These are phyloP conservation scores for Bipolaris bicolor DNA, from an alignment of 2,329 filamentous ascomycete genomes.

Conservation along the genomic window DNA sequence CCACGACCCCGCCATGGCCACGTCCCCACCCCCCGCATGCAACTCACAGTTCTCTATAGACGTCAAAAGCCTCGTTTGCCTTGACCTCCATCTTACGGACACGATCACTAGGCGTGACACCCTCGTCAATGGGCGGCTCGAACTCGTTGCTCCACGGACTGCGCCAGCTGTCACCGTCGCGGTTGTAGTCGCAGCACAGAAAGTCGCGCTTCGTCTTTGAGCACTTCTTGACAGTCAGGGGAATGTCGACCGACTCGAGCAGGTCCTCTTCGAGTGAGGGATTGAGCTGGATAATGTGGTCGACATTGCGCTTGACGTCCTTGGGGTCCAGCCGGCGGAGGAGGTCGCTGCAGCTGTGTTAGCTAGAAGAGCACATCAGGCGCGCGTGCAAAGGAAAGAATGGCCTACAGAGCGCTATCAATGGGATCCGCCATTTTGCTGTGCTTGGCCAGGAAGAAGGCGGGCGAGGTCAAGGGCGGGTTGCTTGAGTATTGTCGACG, in stretches of 20 bases:
- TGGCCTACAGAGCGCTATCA: constrained; percentile 74
- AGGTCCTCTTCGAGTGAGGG: constrained; percentile 96
- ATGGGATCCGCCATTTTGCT: constrained; percentile 46
- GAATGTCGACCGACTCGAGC: constrained; percentile 95
- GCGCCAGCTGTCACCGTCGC: constrained; percentile 95
- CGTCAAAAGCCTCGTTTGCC: constrained; percentile 95
- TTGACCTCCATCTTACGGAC: constrained; percentile 92
- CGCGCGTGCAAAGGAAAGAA: not conserved
- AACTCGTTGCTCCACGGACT: constrained; percentile 99
- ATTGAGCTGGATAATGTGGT: constrained; percentile 83
- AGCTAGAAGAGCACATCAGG: constrained; percentile 8
- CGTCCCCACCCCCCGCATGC: not conserved
- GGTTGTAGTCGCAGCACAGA: constrained; percentile 99
- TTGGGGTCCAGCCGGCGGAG: constrained; percentile 97
- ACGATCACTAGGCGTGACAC: constrained; percentile 85
- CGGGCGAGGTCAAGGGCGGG: constrained; percentile 24
- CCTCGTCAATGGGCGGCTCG: constrained; percentile 84
- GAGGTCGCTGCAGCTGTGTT: constrained; percentile 73
- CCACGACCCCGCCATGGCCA: not conserved
- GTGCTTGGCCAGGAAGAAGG: constrained; percentile 5
- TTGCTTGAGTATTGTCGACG: constrained; percentile 23
- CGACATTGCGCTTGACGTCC: constrained; percentile 85
- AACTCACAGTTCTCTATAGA: constrained; percentile 84
- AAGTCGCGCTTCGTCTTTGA: constrained; percentile 90
- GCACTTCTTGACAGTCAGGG: constrained; percentile 84